A percentile compares a stretch with the other conserved stretches of the same genome.
Conservation (phyloP, 2,329 filamentous ascomycete species). For the Neopestalotiopsis sp. region DNA sequence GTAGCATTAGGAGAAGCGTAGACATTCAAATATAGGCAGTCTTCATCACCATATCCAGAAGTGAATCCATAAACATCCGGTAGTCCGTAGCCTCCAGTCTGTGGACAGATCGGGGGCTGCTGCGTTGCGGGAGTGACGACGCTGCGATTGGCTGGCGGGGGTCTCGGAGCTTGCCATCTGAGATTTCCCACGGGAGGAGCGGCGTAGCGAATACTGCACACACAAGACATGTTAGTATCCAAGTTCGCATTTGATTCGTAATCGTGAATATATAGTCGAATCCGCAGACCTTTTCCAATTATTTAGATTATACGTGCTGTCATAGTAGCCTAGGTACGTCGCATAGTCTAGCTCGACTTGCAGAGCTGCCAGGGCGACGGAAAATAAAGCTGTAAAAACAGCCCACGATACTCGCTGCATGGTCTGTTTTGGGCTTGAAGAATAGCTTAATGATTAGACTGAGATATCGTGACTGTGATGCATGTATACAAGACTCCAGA, state of each 20-base stretch:
- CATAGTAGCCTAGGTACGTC: conserved; percentile 47
- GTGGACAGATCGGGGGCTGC: conserved; percentile 40
- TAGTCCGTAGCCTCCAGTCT: conserved; percentile 28
- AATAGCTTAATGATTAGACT: no score
- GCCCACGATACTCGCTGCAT: neutral
- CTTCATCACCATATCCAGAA: conserved; percentile 44
- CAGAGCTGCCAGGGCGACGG: neutral
- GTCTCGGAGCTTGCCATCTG: conserved; percentile 47
- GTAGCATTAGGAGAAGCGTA: conserved; percentile 41
- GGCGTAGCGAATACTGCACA: conserved; percentile 48
- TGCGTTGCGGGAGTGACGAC: conserved; percentile 35
- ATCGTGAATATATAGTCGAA: neutral
- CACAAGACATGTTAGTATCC: neutral
- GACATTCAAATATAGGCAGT: conserved; percentile 54
- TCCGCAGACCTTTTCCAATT: conserved; percentile 45
- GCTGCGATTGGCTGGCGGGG: conserved; percentile 34
- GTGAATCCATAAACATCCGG: conserved; percentile 22
- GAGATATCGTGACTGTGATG: no score
- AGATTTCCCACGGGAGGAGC: conserved; percentile 46
- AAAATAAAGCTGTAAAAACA: neutral
- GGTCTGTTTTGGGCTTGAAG: neutral
- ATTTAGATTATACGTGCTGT: conserved; percentile 44
- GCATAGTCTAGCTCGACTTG: conserved; percentile 51
- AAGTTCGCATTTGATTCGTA: neutral
- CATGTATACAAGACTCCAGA: no score